A percentile compares a stretch with the other conserved stretches of the same genome.
These are phyloP conservation scores for Malus sieversii DNA, from an alignment of 306 rosid species.

Conservation along the genomic window DNA sequence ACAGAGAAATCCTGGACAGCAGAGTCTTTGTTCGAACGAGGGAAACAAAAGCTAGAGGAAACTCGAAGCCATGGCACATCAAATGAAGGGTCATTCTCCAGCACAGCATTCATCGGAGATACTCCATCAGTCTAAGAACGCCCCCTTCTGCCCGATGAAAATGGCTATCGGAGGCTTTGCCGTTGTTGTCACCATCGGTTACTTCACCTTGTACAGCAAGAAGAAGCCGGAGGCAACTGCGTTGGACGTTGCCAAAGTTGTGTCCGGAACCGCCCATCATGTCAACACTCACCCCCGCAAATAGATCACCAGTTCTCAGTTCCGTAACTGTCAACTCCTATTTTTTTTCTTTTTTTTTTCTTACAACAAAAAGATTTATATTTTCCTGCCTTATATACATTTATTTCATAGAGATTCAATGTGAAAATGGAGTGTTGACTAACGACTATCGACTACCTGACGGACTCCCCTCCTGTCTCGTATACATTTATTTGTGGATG, in stretches of 20 bases:
- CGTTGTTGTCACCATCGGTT: slow-evolving; percentile 34
- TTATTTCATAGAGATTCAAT: too few species aligned
- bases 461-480: too few species aligned
- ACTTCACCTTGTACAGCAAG: slow-evolving; percentile 41
- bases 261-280: neutral
- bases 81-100: slow-evolving; percentile 16
- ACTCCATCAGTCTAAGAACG: slow-evolving; percentile 45
- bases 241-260: slow-evolving; percentile 54
- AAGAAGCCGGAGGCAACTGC: slow-evolving; percentile 73
- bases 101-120: slow-evolving; percentile 31
- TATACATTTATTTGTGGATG: neutral
- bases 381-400: neutral
- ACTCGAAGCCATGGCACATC: neutral
- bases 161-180: slow-evolving; percentile 57
- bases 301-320: neutral
- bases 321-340: neutral
- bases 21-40: neutral
- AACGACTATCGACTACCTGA: too few species aligned
- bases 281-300: slow-evolving; percentile 16
- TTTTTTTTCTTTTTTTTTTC: neutral
- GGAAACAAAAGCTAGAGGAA: neutral
- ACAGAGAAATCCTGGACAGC: neutral
- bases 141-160: slow-evolving; percentile 36
- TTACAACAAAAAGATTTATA: neutral
- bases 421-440: too few species aligned